A percentile compares a stretch with the other conserved stretches of the same genome.
Evolutionary conservation across 805 yeast species (phyloP).

Genomic region (Debaryomyces hansenii): DNA sequence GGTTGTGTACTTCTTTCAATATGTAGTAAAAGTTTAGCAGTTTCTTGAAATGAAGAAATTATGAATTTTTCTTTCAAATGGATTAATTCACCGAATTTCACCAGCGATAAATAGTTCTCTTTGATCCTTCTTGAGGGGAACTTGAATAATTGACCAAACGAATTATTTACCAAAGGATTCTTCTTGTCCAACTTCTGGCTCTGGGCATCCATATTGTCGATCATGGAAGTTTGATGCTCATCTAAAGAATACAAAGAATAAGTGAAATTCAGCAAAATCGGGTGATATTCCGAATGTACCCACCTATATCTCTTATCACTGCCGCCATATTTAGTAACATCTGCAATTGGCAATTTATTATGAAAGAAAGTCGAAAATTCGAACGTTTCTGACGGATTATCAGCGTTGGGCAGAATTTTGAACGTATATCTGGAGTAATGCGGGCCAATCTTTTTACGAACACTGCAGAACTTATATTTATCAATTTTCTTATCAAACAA

Average conservation of each 20-base stretch:
- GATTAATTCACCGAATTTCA: background rate
- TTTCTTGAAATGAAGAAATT: background rate
- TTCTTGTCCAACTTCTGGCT: background rate
- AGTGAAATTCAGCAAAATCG: background rate
- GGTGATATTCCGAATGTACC: constrained; percentile 1
- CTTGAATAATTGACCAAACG: background rate
- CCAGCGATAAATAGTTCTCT: background rate
- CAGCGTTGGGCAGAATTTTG: background rate
- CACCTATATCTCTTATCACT: background rate
- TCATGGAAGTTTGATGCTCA: background rate
- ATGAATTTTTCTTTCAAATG: background rate
- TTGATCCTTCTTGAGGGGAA: background rate
- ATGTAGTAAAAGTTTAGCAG: background rate
- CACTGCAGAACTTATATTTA: background rate
- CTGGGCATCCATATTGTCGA: background rate
- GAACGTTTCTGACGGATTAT: background rate
- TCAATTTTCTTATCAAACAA: background rate
- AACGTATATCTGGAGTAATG: background rate
- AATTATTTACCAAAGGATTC: background rate
- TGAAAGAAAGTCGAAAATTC: background rate
- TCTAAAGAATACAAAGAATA: background rate
- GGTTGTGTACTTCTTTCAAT: background rate
- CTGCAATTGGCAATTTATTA: background rate
- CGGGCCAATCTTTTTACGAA: background rate
- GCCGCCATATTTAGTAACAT: background rate